Conservation (phyloP, 176 grass and related monocot species). For the Phyllostachys edulis region DNA sequence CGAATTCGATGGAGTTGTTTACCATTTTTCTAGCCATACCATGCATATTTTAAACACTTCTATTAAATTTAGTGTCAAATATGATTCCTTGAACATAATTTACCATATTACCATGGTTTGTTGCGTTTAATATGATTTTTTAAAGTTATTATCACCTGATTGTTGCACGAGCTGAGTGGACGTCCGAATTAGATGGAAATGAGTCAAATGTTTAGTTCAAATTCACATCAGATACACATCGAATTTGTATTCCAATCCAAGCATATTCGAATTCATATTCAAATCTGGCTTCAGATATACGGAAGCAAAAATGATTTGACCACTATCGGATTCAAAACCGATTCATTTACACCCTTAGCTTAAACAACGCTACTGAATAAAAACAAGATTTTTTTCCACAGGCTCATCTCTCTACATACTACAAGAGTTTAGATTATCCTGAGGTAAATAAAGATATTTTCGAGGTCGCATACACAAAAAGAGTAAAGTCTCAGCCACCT, state of each 20-base stretch:
- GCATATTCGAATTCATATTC: neutral
- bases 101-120: neutral
- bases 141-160: neutral
- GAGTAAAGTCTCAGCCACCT: neutral
- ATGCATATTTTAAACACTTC: neutral
- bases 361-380: neutral
- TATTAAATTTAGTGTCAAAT: neutral
- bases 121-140: neutral
- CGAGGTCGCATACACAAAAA: neutral
- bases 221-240: neutral
- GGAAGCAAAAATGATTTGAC: neutral
- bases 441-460: neutral
- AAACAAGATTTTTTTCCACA: neutral
- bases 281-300: neutral
- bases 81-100: neutral
- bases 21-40: neutral
- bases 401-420: neutral
- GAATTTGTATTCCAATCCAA: neutral
- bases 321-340: neutral
- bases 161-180: neutral
- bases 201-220: neutral
- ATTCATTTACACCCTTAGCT: neutral
- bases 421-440: neutral
- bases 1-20: neutral
- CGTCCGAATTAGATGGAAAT: neutral